Conservation (phyloP, 73 alveolate genomes). For the Tetrahymena malaccensis region DNA sequence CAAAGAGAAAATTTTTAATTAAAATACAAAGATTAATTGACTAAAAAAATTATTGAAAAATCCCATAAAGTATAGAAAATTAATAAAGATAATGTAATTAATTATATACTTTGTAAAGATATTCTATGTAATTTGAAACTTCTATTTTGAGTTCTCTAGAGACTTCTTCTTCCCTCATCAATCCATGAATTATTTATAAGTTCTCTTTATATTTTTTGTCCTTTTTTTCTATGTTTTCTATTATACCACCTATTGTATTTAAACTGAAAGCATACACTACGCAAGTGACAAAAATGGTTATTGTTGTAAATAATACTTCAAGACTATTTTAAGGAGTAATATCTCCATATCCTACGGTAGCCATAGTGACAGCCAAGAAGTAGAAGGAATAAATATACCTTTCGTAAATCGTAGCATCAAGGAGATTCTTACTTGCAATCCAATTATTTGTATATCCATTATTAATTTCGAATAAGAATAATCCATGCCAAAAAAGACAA, state of each 20-base stretch:
- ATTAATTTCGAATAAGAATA: background rate
- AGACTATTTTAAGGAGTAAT: constrained; percentile 43
- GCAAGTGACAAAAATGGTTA: constrained; percentile 41
- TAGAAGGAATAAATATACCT: constrained; percentile 49
- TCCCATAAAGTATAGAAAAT: too few species aligned
- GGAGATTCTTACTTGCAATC: background rate
- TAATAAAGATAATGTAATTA: too few species aligned
- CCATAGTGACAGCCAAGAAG: constrained; percentile 51
- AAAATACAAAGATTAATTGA: too few species aligned
- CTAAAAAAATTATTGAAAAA: too few species aligned
- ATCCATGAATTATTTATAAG: background rate
- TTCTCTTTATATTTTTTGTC: background rate
- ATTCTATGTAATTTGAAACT: background rate
- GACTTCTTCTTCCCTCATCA: background rate
- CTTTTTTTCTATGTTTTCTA: constrained; percentile 37
- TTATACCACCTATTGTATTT: constrained; percentile 44
- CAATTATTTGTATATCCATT: background rate
- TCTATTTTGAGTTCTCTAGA: background rate
- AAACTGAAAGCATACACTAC: constrained; percentile 48
- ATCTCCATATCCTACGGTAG: constrained; percentile 77
- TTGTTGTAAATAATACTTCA: constrained; percentile 41
- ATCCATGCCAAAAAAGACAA: constrained; percentile 15
- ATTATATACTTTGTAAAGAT: background rate
- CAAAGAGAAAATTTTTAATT: too few species aligned
- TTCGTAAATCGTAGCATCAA: constrained; percentile 24